Conservation (phyloP, 495 filamentous ascomycete species). For the Penicillium silybi region DNA sequence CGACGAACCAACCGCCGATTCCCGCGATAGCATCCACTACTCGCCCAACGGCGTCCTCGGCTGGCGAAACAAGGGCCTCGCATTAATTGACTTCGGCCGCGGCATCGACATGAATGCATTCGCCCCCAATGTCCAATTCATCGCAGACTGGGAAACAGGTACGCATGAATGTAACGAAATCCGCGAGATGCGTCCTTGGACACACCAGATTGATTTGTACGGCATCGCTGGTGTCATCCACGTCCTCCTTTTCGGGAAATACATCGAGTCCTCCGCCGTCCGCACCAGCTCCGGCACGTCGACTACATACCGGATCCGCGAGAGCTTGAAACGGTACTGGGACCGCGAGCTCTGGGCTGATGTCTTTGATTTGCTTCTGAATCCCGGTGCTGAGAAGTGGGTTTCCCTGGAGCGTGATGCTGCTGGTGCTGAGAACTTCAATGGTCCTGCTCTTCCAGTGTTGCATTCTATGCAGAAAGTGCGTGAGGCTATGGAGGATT, state of each 20-base stretch:
- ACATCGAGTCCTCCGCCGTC: conserved; percentile 74
- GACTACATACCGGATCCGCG: conserved; percentile 64
- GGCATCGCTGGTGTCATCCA: conserved; percentile 85
- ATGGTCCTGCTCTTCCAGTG: conserved; percentile 54
- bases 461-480: conserved; percentile 59
- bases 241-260: conserved; percentile 84
- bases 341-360: conserved; percentile 84
- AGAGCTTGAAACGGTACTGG: conserved; percentile 88
- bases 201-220: conserved; percentile 92
- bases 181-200: conserved; percentile 88
- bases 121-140: conserved; percentile 70
- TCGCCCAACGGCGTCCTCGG: conserved; percentile 65
- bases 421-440: not conserved
- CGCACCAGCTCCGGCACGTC: conserved; percentile 24
- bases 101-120: conserved; percentile 92
- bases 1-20: conserved; percentile 43
- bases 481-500: conserved; percentile 78
- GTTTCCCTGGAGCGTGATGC: conserved; percentile 44
- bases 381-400: conserved; percentile 56
- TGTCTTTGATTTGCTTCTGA: conserved; percentile 82
- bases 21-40: conserved; percentile 51
- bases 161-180: conserved; percentile 90
- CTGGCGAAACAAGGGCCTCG: conserved; percentile 76
- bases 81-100: conserved; percentile 91
- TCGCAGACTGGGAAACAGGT: conserved; percentile 88